phyloP scores from a whole-genome alignment of 495 filamentous ascomycete species.

The Niebla homalea region DNA sequence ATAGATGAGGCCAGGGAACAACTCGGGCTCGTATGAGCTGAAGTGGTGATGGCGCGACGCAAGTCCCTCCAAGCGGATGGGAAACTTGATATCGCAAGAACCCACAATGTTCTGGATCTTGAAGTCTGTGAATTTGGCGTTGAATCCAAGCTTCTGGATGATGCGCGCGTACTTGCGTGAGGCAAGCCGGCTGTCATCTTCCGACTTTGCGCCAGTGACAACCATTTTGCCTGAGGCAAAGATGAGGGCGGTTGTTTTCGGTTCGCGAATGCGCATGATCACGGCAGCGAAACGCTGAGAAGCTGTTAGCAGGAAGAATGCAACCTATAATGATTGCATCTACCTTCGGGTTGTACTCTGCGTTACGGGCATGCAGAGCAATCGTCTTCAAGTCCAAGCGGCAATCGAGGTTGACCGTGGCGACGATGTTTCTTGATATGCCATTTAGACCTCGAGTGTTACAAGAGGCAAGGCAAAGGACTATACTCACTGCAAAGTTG shows the following conservation, averaged over 20 bases:
- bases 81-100: conserved; percentile 98
- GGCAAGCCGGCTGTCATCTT: conserved; percentile 93
- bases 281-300: conserved; percentile 97
- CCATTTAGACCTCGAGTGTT: conserved; percentile 47
- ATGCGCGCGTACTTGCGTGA: conserved; percentile 97
- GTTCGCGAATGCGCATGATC: conserved; percentile 99
- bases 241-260: conserved; percentile 95
- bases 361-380: conserved; percentile 93
- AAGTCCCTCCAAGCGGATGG: conserved; percentile 90
- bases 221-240: conserved; percentile 99
- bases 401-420: conserved; percentile 97
- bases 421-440: conserved; percentile 91
- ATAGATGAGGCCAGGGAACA: conserved; percentile 99
- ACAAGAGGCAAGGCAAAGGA: conserved; percentile 33
- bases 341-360: conserved; percentile 97
- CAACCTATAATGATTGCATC: not conserved
- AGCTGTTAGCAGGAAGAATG: conserved; percentile 15
- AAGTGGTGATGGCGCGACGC: conserved; percentile 97
- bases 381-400: conserved; percentile 98
- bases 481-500: conserved; percentile 94
- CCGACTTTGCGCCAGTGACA: conserved; percentile 95
- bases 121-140: conserved; percentile 99
- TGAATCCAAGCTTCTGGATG: conserved; percentile 99
- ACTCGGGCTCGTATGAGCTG: conserved; percentile 95
- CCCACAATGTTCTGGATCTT: conserved; percentile 99